Percentiles rank a stretch among this genome's conserved stretches.
phyloP scores from a whole-genome alignment of 192 early-diverging fungal genomes.

The Entomortierella parvispora region DNA sequence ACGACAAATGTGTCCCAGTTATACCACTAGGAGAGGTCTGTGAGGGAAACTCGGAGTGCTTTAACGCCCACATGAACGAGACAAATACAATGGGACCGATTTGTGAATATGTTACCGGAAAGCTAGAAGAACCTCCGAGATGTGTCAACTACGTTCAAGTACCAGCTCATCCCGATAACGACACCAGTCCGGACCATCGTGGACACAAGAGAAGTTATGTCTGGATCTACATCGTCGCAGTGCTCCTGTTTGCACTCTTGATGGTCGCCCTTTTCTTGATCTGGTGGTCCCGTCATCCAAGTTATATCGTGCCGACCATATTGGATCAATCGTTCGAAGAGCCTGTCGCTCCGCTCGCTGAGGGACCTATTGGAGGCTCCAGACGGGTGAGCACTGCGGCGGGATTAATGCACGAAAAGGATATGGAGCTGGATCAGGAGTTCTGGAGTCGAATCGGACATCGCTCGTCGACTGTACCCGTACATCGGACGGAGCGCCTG shows the following conservation, averaged over 20 bases:
- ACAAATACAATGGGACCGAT: background rate
- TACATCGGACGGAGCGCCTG: too few relatives aligned
- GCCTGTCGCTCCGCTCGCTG: background rate
- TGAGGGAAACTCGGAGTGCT: constrained; percentile 11
- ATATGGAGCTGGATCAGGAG: background rate
- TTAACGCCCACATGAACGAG: background rate
- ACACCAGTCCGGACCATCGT: background rate
- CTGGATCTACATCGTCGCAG: constrained; percentile 5
- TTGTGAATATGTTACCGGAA: constrained; percentile 6
- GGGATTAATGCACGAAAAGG: background rate
- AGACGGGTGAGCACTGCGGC: background rate
- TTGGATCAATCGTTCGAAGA: background rate
- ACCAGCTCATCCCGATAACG: background rate
- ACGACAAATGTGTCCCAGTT: background rate
- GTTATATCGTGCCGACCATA: background rate
- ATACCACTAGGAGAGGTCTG: background rate
- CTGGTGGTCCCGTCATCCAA: too few relatives aligned
- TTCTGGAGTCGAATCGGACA: background rate
- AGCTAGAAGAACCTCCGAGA: background rate
- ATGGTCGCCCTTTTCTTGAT: too few relatives aligned
- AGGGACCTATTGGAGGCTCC: background rate
- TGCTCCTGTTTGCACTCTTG: background rate
- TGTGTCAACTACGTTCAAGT: background rate
- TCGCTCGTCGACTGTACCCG: too few relatives aligned
- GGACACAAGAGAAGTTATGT: background rate